Evolutionary conservation across 345 rosid genomes (phyloP).

Genomic region (Aethionema arabicum): DNA sequence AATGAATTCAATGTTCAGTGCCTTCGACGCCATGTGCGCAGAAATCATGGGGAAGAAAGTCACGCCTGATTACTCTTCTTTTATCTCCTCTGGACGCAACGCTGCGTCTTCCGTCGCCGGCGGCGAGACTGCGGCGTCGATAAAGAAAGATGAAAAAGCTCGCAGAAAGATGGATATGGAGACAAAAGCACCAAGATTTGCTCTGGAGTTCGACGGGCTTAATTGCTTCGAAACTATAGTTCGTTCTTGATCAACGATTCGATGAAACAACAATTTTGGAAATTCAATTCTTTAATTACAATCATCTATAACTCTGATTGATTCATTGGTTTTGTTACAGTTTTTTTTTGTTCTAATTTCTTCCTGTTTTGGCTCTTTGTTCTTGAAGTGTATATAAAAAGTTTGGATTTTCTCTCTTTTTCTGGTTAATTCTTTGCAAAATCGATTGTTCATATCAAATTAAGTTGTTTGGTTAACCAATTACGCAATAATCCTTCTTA

Average conservation of each 20-base stretch:
- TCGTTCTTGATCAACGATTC: slow-evolving; percentile 27
- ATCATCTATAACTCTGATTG: slow-evolving; percentile 19
- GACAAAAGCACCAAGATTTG: slow-evolving; percentile 42
- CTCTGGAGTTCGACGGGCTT: slow-evolving; percentile 66
- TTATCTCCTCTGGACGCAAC: slow-evolving; percentile 28
- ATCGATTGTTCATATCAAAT: no score
- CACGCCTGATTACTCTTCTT: slow-evolving; percentile 27
- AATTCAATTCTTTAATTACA: neutral
- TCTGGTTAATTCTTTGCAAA: neutral
- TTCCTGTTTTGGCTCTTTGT: neutral
- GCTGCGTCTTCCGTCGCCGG: slow-evolving; percentile 12
- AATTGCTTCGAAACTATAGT: slow-evolving; percentile 66
- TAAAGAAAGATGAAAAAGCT: slow-evolving; percentile 28
- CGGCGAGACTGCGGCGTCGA: slow-evolving; percentile 10
- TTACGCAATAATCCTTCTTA: no score
- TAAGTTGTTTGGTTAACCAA: no score
- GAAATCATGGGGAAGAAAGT: slow-evolving; percentile 55
- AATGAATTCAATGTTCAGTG: slow-evolving; percentile 82
- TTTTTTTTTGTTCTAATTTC: slow-evolving; percentile 12
- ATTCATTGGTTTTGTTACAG: slow-evolving; percentile 13
- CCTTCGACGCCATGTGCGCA: slow-evolving; percentile 59
- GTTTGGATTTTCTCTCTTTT: neutral
- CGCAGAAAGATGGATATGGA: neutral
- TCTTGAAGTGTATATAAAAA: slow-evolving; percentile 10
- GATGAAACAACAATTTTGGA: slow-evolving; percentile 21